phyloP scores from a whole-genome alignment of 495 filamentous ascomycete species.

The Neurospora cerealis region DNA sequence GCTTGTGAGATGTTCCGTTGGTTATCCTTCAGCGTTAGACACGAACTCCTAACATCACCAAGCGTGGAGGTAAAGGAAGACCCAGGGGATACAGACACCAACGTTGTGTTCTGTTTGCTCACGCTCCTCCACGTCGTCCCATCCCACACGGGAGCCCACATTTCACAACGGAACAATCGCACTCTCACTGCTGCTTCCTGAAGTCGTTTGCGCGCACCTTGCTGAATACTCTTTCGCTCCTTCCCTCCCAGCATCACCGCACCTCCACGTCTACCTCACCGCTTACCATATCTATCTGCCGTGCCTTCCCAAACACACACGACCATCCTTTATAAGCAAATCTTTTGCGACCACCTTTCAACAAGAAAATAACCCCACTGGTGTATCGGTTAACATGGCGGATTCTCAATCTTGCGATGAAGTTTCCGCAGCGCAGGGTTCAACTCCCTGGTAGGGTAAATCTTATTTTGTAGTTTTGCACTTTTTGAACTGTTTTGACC shows the following conservation, averaged over 20 bases:
- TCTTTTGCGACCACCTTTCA: not conserved
- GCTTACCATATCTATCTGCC: not conserved
- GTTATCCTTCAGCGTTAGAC: not conserved
- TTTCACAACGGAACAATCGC: too few species aligned
- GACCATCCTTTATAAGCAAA: not conserved
- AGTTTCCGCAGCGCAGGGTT: conserved; percentile 1
- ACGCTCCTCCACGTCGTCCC: too few species aligned
- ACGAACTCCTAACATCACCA: not conserved
- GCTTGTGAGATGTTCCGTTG: not conserved
- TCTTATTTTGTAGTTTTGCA: too few species aligned
- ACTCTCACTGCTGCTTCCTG: too few species aligned
- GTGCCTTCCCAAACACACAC: not conserved
- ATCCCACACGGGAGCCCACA: too few species aligned
- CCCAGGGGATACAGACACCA: not conserved
- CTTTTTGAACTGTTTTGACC: too few species aligned
- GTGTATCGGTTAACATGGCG: conserved; percentile 10
- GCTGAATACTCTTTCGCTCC: too few species aligned
- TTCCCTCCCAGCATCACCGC: too few species aligned
- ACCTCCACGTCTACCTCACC: too few species aligned
- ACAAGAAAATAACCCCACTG: conserved; percentile 3
- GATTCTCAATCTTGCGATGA: conserved; percentile 3
- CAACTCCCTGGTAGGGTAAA: conserved; percentile 1
- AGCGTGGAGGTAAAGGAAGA: too few species aligned
- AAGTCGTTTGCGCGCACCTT: too few species aligned
- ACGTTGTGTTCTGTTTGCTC: too few species aligned